Percentiles rank a stretch among this genome's conserved stretches.
These are phyloP conservation scores for Gossypioides kirkii DNA, from an alignment of 345 rosid genomes.

Conservation along the genomic window DNA sequence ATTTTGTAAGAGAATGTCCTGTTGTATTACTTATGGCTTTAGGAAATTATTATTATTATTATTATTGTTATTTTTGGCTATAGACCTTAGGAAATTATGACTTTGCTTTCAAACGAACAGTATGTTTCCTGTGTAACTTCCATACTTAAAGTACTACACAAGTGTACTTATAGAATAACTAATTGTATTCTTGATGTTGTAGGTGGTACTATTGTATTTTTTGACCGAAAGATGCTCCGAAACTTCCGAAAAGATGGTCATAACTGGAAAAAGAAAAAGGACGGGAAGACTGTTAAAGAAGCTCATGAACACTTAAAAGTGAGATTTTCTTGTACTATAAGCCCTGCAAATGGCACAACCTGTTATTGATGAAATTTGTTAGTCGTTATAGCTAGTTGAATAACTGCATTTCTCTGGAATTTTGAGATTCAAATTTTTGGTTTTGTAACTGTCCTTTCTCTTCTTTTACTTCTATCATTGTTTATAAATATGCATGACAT, in stretches of 20 bases:
- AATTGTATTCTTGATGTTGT: constrained; percentile 23
- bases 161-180: background rate
- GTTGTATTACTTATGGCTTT: background rate
- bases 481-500: background rate
- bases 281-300: constrained; percentile 96
- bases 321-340: constrained; percentile 20
- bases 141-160: background rate
- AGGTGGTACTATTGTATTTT: constrained; percentile 79
- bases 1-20: background rate
- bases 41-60: background rate
- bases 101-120: background rate
- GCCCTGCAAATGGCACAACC: background rate
- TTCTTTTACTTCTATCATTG: background rate
- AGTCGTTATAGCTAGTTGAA: background rate
- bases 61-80: background rate
- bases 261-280: constrained; percentile 99
- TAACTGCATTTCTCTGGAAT: background rate
- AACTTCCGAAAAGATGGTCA: constrained; percentile 98
- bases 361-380: background rate
- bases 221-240: constrained; percentile 96
- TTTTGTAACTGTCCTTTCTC: background rate
- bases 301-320: constrained; percentile 99
- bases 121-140: background rate
- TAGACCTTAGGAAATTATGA: background rate
- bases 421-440: constrained; percentile 1